Evolutionary conservation across 129 eudicot species (phyloP), one percentile per base, ranked within the genome.

Genomic region (Flaveria sonorensis): DNA sequence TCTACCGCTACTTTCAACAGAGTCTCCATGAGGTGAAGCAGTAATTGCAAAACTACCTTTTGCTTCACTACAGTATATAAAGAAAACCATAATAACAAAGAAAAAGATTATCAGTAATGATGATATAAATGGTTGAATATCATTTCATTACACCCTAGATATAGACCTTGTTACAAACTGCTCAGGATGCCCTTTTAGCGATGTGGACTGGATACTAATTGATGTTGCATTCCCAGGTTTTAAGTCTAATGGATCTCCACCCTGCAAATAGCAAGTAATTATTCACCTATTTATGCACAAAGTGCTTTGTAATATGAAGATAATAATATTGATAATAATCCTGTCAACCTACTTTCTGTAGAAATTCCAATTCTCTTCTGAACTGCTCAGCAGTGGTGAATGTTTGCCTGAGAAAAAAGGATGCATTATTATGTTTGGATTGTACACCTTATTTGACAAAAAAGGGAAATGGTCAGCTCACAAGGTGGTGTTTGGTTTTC

Each of bases 11-110:
- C 98, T 93, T 75, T 87, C 96, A 75, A 90, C 90, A 66, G 98
- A 93, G 87, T 93, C 97, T 56, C 96, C 97, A 78, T 77, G 87
- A 81, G 91, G 87, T 69, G 97, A 93, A 70, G 92, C 88, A 75
- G 91, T 83, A 77, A 83, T 36, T 23, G 88, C 91, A 88, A 93
- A 90, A 78, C 96, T 89, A 60, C 90, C 96, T 84, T 90, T 90
- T 69, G 85, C 88, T 87, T 93, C 98, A 84, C 97, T 93, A 75
- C 62, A 83, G 45, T 43, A 76, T 77, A 81, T 43, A 51, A 8
- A 68, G 3, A 50, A 70, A 10, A 52, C 77, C 47, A 45, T 6
- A 39, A 32, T 7, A 62, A 65, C 24, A 52, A 73, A 47, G 18
- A 59, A 42, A 68, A 5, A 12, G 32, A 77, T 23, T n/a, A 71